phyloP scores from a whole-genome alignment of 2,329 filamentous ascomycete species.

The Pseudogymnoascus sp. region DNA sequence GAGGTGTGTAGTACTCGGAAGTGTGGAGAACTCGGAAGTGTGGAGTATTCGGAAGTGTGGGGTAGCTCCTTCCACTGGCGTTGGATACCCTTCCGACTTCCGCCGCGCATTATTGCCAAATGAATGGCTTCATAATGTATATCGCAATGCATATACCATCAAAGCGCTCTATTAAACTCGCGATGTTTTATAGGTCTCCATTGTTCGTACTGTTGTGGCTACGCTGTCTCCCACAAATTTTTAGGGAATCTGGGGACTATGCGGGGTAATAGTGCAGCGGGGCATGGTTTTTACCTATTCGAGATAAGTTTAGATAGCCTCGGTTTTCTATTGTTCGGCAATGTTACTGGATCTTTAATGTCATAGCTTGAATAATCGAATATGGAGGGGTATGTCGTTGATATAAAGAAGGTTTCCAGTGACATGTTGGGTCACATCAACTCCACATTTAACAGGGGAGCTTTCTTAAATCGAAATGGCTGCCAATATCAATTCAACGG shows the following conservation, averaged over 20 bases:
- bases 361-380: not conserved
- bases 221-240: not conserved
- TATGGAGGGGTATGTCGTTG: not conserved
- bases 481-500: not conserved
- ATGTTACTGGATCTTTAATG: not conserved
- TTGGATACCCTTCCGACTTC: not conserved
- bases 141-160: not conserved
- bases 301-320: slow-evolving; percentile 3
- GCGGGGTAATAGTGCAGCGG: not conserved
- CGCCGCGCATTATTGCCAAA: not conserved
- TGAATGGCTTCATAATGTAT: not conserved
- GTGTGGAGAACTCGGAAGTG: too few species aligned
- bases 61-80: not conserved
- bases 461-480: not conserved
- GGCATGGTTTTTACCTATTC: not conserved
- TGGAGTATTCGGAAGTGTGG: too few species aligned
- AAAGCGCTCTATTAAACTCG: not conserved
- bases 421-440: not conserved
- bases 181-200: not conserved
- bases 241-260: not conserved
- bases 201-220: not conserved
- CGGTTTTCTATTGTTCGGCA: slow-evolving; percentile 6
- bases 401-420: slow-evolving; percentile 4
- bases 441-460: not conserved
- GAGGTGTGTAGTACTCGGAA: too few species aligned